Evolutionary conservation across 345 rosid genomes (phyloP).

Genomic region (Moricandia arvensis): DNA sequence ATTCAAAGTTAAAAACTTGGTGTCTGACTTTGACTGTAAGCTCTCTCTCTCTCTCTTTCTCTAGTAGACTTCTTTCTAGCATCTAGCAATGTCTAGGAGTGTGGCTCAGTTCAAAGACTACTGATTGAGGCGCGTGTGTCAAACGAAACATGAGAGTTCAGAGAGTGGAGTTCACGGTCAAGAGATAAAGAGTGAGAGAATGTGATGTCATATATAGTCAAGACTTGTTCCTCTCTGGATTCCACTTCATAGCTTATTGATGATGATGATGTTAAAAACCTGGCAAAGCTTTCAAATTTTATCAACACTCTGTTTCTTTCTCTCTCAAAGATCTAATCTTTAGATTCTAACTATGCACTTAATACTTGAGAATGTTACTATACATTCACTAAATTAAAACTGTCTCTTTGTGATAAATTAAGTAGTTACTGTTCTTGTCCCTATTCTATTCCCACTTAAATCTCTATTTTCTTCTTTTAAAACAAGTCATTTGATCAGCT

Average conservation of each 20-base stretch:
- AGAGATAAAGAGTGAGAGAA: neutral
- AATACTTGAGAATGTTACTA: neutral
- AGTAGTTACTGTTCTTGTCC: too few relatives aligned
- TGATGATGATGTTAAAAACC: constrained; percentile 6
- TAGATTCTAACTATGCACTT: constrained; percentile 16
- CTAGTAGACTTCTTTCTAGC: constrained; percentile 20
- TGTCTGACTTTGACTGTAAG: constrained; percentile 33
- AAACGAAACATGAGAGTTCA: constrained; percentile 10
- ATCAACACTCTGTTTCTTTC: neutral
- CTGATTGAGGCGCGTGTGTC: constrained; percentile 24
- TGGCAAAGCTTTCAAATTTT: constrained; percentile 17
- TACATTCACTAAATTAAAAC: too few relatives aligned
- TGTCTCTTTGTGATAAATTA: too few relatives aligned
- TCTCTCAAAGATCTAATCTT: neutral
- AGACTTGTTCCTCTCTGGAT: constrained; percentile 25
- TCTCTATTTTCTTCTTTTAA: neutral
- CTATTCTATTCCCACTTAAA: too few relatives aligned
- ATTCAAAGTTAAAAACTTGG: neutral
- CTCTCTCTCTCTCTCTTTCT: neutral
- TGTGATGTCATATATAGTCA: constrained; percentile 22
- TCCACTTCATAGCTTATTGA: constrained; percentile 29
- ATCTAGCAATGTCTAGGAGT: constrained; percentile 18
- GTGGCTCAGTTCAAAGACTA: neutral
- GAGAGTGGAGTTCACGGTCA: constrained; percentile 21
- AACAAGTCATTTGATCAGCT: too few relatives aligned